These are phyloP conservation scores for Phytophthora cactorum DNA, from an alignment of 352 stramenopile species.

Conservation along the genomic window DNA sequence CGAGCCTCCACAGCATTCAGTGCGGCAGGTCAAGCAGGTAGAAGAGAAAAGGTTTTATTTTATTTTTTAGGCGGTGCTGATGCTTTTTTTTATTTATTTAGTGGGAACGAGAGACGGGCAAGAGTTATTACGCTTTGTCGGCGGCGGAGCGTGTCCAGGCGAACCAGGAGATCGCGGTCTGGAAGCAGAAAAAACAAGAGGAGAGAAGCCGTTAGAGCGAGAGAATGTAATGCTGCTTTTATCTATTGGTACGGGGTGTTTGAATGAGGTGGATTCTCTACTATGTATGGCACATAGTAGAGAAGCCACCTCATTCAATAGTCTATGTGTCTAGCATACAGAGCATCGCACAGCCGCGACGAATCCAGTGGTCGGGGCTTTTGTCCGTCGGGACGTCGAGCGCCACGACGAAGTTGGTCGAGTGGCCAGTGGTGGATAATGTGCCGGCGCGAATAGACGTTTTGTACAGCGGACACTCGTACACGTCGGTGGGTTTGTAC, in stretches of 20 bases:
- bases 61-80: neutral
- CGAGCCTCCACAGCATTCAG: conserved; percentile 77
- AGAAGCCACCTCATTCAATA: neutral
- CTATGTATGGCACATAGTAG: conserved; percentile 52
- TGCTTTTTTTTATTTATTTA: conserved; percentile 24
- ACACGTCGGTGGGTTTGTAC: conserved; percentile 79
- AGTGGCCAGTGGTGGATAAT: conserved; percentile 93
- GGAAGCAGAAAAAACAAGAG: conserved; percentile 40
- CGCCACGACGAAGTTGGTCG: conserved; percentile 93
- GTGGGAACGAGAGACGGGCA: conserved; percentile 74
- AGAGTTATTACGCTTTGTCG: conserved; percentile 77
- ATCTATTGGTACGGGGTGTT: conserved; percentile 16
- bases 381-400: conserved; percentile 88
- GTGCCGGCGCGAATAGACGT: conserved; percentile 92
- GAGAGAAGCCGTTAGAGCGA: conserved; percentile 19
- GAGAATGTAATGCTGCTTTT: conserved; percentile 8
- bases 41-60: neutral
- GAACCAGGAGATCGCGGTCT: conserved; percentile 72
- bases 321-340: conserved; percentile 91
- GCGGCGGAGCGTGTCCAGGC: conserved; percentile 60
- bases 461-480: conserved; percentile 95
- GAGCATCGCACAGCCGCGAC: conserved; percentile 93
- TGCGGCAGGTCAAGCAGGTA: conserved; percentile 78
- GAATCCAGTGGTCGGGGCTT: conserved; percentile 91
- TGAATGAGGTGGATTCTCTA: neutral